Percentiles rank a stretch among this genome's conserved stretches.
These are phyloP conservation scores for Amanita muscaria DNA, from an alignment of 768 basidiomycete species.

Conservation along the genomic window DNA sequence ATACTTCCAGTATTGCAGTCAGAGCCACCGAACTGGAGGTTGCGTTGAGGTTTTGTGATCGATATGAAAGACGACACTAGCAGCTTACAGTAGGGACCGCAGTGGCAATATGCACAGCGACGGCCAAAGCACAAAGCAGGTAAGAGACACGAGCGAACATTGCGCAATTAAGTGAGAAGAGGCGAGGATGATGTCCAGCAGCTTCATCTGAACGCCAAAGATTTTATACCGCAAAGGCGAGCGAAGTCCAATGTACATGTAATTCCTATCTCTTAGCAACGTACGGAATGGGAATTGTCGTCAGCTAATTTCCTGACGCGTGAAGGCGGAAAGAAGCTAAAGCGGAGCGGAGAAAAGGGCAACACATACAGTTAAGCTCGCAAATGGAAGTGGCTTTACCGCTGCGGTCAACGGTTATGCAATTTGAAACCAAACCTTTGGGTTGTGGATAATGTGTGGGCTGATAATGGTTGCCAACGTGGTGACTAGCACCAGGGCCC, in stretches of 20 bases:
- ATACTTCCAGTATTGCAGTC: slow-evolving; percentile 16
- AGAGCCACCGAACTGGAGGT: slow-evolving; percentile 10
- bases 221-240: background rate
- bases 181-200: background rate
- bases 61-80: background rate
- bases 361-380: slow-evolving; percentile 1
- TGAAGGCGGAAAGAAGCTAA: slow-evolving; percentile 5
- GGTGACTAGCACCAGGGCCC: no score
- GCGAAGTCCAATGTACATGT: background rate
- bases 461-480: no score
- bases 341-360: background rate
- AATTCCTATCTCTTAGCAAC: background rate
- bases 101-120: slow-evolving; percentile 19
- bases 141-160: slow-evolving; percentile 14
- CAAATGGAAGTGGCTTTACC: background rate
- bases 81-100: background rate
- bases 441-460: no score
- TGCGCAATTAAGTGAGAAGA: background rate
- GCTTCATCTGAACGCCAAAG: background rate
- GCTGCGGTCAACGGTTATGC: background rate
- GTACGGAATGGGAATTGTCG: background rate
- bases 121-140: slow-evolving; percentile 9
- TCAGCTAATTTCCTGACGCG: background rate
- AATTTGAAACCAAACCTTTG: background rate
- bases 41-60: background rate